A percentile compares a stretch with the other conserved stretches of the same genome.
Conservation (phyloP, 257 asterid species). For the Capsicum baccatum region DNA sequence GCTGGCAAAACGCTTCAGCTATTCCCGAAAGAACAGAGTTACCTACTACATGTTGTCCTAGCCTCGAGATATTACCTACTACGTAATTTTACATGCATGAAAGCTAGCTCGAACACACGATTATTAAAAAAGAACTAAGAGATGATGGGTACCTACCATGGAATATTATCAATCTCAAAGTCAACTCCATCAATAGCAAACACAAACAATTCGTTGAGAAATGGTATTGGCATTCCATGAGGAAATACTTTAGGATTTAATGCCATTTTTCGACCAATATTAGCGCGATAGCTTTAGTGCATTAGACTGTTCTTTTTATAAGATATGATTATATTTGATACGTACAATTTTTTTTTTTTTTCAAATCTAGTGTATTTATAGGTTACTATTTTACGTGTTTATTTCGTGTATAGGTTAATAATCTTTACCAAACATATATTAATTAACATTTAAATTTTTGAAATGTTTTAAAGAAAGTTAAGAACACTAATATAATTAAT, state of each 20-base stretch:
- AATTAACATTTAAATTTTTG: too few species aligned
- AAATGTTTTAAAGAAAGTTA: neutral
- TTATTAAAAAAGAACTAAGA: too few species aligned
- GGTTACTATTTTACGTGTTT: neutral
- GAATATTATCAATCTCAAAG: neutral
- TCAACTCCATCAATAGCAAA: constrained; percentile 12
- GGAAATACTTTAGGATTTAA: constrained; percentile 11
- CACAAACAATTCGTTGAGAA: constrained; percentile 7
- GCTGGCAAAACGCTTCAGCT: too few species aligned
- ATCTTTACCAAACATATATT: too few species aligned
- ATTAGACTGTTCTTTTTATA: too few species aligned
- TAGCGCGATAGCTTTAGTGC: too few species aligned
- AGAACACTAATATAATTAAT: neutral
- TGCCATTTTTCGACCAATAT: neutral
- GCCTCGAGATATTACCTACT: too few species aligned
- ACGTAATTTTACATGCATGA: too few species aligned
- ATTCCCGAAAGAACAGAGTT: too few species aligned
- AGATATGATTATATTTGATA: neutral
- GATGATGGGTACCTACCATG: neutral
- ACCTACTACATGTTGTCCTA: too few species aligned
- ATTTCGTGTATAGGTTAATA: neutral
- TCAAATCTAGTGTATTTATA: neutral
- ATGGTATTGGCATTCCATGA: constrained; percentile 27
- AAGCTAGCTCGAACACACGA: too few species aligned
- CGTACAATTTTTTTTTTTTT: neutral